Conservation (phyloP, 2,329 filamentous ascomycete genomes). For the Penicillium sp. region DNA sequence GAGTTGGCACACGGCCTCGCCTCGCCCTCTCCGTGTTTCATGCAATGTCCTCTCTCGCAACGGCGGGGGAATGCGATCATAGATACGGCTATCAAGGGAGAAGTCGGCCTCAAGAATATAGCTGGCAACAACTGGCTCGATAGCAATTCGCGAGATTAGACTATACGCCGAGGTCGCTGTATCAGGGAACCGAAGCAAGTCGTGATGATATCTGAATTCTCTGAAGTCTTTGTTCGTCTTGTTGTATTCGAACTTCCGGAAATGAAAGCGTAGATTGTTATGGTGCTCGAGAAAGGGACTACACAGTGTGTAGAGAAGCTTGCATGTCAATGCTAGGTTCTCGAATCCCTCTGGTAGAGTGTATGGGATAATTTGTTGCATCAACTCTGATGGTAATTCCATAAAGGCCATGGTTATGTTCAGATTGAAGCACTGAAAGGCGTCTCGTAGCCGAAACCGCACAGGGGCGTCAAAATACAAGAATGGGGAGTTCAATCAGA, state of each 20-base stretch:
- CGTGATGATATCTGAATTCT: constrained; percentile 3
- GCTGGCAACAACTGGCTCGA: neutral
- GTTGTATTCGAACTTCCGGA: neutral
- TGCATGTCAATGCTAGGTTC: constrained; percentile 1
- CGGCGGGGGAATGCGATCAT: neutral
- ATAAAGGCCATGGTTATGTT: neutral
- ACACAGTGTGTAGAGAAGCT: neutral
- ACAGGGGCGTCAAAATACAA: neutral
- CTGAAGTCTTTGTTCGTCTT: constrained; percentile 2
- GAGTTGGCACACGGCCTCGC: constrained; percentile 1
- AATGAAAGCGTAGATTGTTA: constrained; percentile 3
- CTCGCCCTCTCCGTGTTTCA: constrained; percentile 1
- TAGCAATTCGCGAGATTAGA: constrained; percentile 2
- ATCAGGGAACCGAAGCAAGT: constrained; percentile 2
- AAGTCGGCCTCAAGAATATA: constrained; percentile 4
- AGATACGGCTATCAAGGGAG: neutral
- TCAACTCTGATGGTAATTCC: constrained; percentile 1
- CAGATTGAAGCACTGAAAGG: neutral
- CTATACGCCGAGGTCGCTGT: constrained; percentile 3
- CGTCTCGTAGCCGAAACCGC: neutral
- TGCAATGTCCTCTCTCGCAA: neutral
- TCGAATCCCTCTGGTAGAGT: constrained; percentile 2
- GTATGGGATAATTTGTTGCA: constrained; percentile 3
- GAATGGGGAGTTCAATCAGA: neutral
- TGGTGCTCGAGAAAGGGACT: constrained; percentile 2